Evolutionary conservation across 306 rosid species (phyloP).

Genomic region (Lagenaria siceraria): DNA sequence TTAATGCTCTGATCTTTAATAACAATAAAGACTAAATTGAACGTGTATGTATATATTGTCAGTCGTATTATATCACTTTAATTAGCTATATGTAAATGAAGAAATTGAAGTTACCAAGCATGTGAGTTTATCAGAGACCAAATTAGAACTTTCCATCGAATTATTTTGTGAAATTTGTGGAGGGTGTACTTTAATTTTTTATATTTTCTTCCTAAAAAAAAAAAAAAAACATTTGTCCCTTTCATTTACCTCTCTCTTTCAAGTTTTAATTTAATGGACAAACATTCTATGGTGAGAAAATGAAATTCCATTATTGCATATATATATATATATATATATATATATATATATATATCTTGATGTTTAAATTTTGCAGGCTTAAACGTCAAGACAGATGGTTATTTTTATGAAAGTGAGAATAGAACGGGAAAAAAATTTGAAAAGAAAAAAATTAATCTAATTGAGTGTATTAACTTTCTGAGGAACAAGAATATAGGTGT

Average conservation of each 20-base stretch:
- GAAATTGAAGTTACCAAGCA: background rate
- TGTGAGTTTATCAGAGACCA: background rate
- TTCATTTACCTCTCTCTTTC: background rate
- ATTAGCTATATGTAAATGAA: background rate
- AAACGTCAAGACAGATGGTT: background rate
- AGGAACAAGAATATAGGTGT: background rate
- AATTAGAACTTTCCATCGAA: background rate
- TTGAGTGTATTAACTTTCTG: background rate
- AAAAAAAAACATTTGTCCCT: background rate
- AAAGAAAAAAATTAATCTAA: background rate
- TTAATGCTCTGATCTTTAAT: background rate
- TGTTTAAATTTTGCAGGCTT: background rate
- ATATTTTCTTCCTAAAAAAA: background rate
- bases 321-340: background rate
- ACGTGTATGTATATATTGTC: background rate
- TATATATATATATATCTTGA: too few relatives aligned
- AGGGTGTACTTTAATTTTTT: background rate
- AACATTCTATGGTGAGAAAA: background rate
- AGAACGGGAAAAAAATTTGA: background rate
- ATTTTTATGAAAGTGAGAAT: background rate
- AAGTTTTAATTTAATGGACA: background rate
- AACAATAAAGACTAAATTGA: background rate
- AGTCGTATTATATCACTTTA: background rate
- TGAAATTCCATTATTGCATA: background rate
- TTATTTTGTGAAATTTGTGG: background rate